Evolutionary conservation across 2,329 filamentous ascomycete genomes (phyloP).

Genomic region (Neofusicoccum parvum): DNA sequence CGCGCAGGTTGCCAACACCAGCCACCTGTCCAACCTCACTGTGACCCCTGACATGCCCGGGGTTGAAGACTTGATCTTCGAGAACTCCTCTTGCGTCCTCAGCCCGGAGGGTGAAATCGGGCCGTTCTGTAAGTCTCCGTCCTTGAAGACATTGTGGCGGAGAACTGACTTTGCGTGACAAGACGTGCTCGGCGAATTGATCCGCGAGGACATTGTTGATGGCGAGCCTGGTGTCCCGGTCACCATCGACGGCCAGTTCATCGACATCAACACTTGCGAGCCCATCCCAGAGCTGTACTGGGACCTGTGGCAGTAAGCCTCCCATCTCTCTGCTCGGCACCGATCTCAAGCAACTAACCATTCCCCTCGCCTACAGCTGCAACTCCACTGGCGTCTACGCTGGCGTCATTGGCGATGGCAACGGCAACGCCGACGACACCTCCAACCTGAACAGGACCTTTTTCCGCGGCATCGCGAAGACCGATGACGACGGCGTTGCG

Average conservation of each 20-base stretch:
- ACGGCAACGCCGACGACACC: conserved; percentile 43
- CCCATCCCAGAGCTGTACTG: conserved; percentile 51
- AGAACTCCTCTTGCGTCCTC: conserved; percentile 38
- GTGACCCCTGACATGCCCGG: not conserved
- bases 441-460: conserved; percentile 40
- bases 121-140: conserved; percentile 27
- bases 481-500: conserved; percentile 51
- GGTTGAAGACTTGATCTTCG: conserved; percentile 30
- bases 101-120: conserved; percentile 36
- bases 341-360: not conserved
- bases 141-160: no score
- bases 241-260: conserved; percentile 55
- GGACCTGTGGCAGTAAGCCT: conserved; percentile 52
- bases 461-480: conserved; percentile 52
- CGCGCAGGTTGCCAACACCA: conserved; percentile 3
- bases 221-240: conserved; percentile 53
- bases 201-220: conserved; percentile 53
- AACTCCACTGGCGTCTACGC: conserved; percentile 46
- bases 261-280: conserved; percentile 58
- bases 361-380: conserved; percentile 31
- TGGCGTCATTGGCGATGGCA: conserved; percentile 44
- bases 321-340: not conserved
- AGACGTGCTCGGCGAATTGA: conserved; percentile 53
- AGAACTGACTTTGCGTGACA: not conserved
- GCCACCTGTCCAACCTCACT: conserved; percentile 2